These are phyloP conservation scores for Orbilia oligospora DNA, from an alignment of 2,329 filamentous ascomycete genomes.

Conservation along the genomic window DNA sequence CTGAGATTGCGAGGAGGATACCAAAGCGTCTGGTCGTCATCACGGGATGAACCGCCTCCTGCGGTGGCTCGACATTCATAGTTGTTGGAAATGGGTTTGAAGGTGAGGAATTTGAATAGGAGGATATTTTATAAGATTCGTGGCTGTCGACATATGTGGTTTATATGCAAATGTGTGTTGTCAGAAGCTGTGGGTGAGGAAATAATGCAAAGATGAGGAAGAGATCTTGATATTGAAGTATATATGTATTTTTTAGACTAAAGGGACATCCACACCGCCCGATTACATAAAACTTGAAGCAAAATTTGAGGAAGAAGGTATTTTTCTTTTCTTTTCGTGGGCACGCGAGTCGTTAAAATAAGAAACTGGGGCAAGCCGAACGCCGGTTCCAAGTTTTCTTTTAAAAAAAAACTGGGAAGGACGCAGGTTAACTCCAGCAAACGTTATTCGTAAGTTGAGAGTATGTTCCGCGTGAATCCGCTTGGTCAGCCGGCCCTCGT, in stretches of 20 bases:
- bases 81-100: background rate
- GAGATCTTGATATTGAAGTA: background rate
- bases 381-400: slow-evolving; percentile 30
- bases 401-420: slow-evolving; percentile 12
- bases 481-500: slow-evolving; percentile 32
- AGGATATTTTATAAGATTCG: slow-evolving; percentile 9
- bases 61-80: slow-evolving; percentile 45
- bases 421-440: slow-evolving; percentile 22
- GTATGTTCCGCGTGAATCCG: slow-evolving; percentile 49
- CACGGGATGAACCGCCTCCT: slow-evolving; percentile 20
- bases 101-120: background rate
- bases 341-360: slow-evolving; percentile 58
- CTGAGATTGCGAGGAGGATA: slow-evolving; percentile 28
- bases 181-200: slow-evolving; percentile 1
- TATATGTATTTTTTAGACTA: slow-evolving; percentile 6
- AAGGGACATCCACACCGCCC: slow-evolving; percentile 19
- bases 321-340: slow-evolving; percentile 24
- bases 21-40: slow-evolving; percentile 34
- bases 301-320: background rate
- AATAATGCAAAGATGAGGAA: slow-evolving; percentile 5
- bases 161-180: slow-evolving; percentile 42
- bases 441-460: background rate
- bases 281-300: background rate
- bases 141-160: slow-evolving; percentile 14
- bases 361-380: slow-evolving; percentile 28